Base-by-base conservation (phyloP, 2,329 filamentous ascomycete species). In the Byssochlamys sp. region DNA sequence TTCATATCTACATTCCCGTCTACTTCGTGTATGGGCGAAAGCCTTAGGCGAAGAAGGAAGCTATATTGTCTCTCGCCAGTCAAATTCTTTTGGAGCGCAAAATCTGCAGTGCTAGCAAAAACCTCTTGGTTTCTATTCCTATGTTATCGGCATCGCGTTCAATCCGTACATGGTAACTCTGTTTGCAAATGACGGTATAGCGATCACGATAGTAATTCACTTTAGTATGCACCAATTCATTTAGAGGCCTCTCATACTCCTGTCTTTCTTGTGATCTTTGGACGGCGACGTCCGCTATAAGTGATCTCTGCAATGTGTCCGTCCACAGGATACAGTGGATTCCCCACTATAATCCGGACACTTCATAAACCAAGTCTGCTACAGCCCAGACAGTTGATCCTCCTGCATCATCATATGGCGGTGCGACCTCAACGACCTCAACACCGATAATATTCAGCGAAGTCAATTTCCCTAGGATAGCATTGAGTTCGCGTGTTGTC, bases 1-100 rank as follows among this genome's bases (percentile, higher is more conserved):
- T 61, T 0, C 59, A 61, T 33, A 25, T 55, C 14, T 55, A 55
- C 53, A 48, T 25, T 33, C 19, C 24, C 5, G 25, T 55, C 35
- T 29, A 55, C 33, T 55, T 55, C n/a, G 53, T 55, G 24, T 55
- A 55, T 31, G 53, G 53, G 45, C 28, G 45, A 48, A 55, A 50
- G 24, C 53, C 53, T 53, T 53, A 51, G 49, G 12, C 39, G n/a
- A n/a, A 45, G 39, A 19, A 19, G 4, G n/a, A 19, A 10, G 19
- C 14, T 45, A 24, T 24, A 2, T 9, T 14, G 7, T 45, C 7
- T 9, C 39, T 9, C n/a, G 19, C n/a, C 19, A 24, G 7, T 45
- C 39, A 7, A 2, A 7, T 45, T 24, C 4, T 45, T 45, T 4
- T 24, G 4, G 14, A 6, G 39, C 19, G 31, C 39, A 9, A 14